Evolutionary conservation across 768 basidiomycete species (phyloP).

Genomic region (Xerocomellus intermedius): DNA sequence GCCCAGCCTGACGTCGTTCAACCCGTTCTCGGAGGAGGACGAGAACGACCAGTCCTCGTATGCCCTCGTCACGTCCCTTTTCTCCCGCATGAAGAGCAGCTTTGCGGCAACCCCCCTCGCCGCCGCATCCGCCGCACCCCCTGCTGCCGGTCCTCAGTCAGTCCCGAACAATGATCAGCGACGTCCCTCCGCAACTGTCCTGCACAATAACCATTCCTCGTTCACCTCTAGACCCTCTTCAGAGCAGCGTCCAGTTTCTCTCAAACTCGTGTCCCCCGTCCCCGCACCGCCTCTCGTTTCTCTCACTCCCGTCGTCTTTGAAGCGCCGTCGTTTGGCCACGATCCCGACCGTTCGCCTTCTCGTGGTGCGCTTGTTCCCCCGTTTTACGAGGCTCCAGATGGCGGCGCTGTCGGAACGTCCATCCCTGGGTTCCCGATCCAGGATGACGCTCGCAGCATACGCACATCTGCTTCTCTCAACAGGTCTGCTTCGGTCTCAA

Average conservation of each 20-base stretch:
- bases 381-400: constrained; percentile 51
- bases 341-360: constrained; percentile 64
- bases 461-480: constrained; percentile 71
- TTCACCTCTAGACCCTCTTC: constrained; percentile 46
- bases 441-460: constrained; percentile 86
- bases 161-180: constrained; percentile 45
- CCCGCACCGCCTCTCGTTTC: constrained; percentile 84
- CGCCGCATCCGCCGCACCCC: constrained; percentile 43
- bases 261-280: constrained; percentile 49
- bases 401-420: constrained; percentile 65
- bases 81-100: constrained; percentile 80
- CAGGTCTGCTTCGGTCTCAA: constrained; percentile 80
- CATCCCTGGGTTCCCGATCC: constrained; percentile 91
- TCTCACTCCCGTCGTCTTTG: constrained; percentile 80
- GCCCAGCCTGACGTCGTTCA: constrained; percentile 78
- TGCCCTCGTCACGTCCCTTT: constrained; percentile 75
- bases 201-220: constrained; percentile 46
- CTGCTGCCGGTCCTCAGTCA: constrained; percentile 31
- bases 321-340: constrained; percentile 64
- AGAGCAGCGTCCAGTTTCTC: constrained; percentile 57
- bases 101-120: constrained; percentile 67
- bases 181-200: constrained; percentile 52
- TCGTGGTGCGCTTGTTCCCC: constrained; percentile 48
- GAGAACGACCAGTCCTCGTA: constrained; percentile 88
- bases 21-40: constrained; percentile 91